Evolutionary conservation across 2,329 filamentous ascomycete genomes (phyloP), one percentile per base, ranked within the genome.

Genomic region (Ophiostoma quercus): DNA sequence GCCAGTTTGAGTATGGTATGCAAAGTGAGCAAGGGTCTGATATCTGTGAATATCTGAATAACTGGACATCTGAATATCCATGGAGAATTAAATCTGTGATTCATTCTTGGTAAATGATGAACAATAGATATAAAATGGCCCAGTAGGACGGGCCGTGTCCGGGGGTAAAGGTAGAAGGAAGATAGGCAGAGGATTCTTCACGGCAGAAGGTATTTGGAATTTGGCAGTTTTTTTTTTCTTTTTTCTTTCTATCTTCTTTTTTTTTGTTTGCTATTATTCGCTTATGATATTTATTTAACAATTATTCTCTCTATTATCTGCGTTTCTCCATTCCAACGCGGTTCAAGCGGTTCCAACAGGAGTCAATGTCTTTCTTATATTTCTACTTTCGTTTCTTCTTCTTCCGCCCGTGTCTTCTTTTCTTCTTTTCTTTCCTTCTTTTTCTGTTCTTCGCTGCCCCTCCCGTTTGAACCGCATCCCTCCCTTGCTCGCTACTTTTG

Each of bases 291-390:
- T 29, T 29, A 29, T 29, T 29, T 29, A 29, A 29, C 25, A 2
- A 29, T 29, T 29, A 29, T 29, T 29, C 25, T 29, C 25, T 29
- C 25, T 29, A 29, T 29, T 29, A 29, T 39, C 67, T 34, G 1
- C 65, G 25, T 19, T 68, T 63, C n/a, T 60, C 41, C 41, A 43
- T 43, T 43, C 41, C 41, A 43, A 2, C 41, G 41, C 41, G 9
- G 41, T 12, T 14, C 41, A 16, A 43, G 41, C 41, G 41, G 41
- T 43, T 43, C 41, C 41, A 43, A 43, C 41, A 43, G 41, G 12
- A 14, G 41, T 16, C 41, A 14, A n/a, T 32, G 43, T 25, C 51
- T 51, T 69, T 65, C 19, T 57, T 65, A 39, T 66, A 51, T 25
- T 62, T 47, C n/a, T 25, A 60, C 41, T 7, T 16, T 32, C 34